A percentile compares a stretch with the other conserved stretches of the same genome.
Evolutionary conservation across 441 rosid species (phyloP).

Genomic region (Pelargonium fulgidum): DNA sequence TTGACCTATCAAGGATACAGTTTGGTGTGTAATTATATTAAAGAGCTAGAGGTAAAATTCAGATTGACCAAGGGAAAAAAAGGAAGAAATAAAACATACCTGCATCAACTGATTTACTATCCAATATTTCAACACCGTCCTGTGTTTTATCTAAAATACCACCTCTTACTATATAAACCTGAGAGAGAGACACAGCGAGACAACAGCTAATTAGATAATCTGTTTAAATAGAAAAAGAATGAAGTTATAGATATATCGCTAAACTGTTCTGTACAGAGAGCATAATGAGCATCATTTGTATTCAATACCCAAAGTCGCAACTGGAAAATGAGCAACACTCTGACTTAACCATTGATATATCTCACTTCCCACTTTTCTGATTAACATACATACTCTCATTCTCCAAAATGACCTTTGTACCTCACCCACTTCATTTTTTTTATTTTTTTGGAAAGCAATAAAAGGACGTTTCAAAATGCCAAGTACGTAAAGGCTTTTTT

Average conservation of each 20-base stretch:
- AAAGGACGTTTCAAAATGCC: neutral
- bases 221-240: neutral
- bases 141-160: conserved; percentile 15
- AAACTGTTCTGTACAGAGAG: neutral
- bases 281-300: too few relatives aligned
- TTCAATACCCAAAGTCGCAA: too few relatives aligned
- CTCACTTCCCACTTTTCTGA: too few relatives aligned
- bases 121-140: neutral
- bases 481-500: conserved; percentile 3
- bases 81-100: too few relatives aligned
- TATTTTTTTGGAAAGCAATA: neutral
- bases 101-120: too few relatives aligned
- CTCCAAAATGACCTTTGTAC: neutral
- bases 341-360: too few relatives aligned
- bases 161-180: conserved; percentile 45
- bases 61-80: too few relatives aligned
- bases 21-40: too few relatives aligned
- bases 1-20: neutral
- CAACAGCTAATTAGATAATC: neutral
- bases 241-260: conserved; percentile 1
- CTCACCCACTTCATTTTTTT: neutral
- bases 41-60: too few relatives aligned
- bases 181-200: conserved; percentile 6
- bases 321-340: too few relatives aligned
- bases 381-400: neutral